Evolutionary conservation across 169 alveolate genomes (phyloP), one percentile per base, ranked within the genome.

Genomic region (Amoebophrya sp.): DNA sequence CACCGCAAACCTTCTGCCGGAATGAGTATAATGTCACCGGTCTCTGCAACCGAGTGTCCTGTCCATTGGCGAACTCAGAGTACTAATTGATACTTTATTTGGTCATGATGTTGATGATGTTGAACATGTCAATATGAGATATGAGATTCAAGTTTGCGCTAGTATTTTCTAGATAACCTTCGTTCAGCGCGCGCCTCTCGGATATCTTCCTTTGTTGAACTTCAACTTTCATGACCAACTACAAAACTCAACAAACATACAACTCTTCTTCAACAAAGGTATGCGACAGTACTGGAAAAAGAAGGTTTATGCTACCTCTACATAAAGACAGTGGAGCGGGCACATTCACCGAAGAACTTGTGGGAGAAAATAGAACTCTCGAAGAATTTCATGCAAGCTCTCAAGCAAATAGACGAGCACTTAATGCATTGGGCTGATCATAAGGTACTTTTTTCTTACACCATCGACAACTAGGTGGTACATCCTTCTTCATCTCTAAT

Each of bases 1-100:
- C 92, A 95, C 55, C 54, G 89, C 92, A 92, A 41, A 93, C 90
- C 89, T 47, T 93, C 78, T 93, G 95, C 93, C 76, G 93, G 23
- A 93, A 93, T 77, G 97, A 96, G 93, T 98, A 98, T 95, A 98
- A 98, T 94, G 99, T 98, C 40, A 98, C 99, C n/a, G 99, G 99
- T 26, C 94, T 98, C 78, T 99, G 99, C 95, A 98, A 98, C 91
- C 96, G 99, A 92, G 97, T 96, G 47, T 97, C 99, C 18, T 99
- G 99, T 93, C 99, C 99, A 18, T 95, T 99, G 34, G 98, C 99
- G 29, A 99, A 99, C 94, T 97, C 83, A 65, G 83, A 65, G 83
- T 65, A 65, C 26, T 65, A 26, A n/a, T n/a, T n/a, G n/a, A n/a
- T n/a, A n/a, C n/a, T n/a, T n/a, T n/a, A n/a, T n/a, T n/a, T n/a